A percentile compares a stretch with the other conserved stretches of the same genome.
phyloP scores from a whole-genome alignment of 2,329 filamentous ascomycete species.

The Neonectria ditissima region DNA sequence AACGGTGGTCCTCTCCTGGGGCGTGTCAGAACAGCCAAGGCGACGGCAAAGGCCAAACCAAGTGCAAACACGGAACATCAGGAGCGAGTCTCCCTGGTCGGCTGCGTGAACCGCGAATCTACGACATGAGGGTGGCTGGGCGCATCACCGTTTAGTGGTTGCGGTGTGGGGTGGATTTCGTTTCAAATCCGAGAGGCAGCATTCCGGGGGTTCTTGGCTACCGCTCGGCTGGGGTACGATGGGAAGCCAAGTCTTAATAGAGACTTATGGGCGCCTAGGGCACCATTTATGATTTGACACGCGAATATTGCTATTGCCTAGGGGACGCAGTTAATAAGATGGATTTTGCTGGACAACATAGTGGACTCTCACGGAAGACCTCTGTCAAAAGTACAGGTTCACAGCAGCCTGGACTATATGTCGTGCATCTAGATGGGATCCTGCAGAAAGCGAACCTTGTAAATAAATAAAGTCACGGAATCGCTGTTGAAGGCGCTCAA shows the following conservation, averaged over 20 bases:
- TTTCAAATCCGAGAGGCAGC: constrained; percentile 19
- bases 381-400: background rate
- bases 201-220: constrained; percentile 6
- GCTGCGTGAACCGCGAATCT: background rate
- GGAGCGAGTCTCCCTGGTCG: background rate
- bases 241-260: constrained; percentile 10
- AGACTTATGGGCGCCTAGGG: constrained; percentile 7
- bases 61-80: constrained; percentile 16
- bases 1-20: constrained; percentile 8
- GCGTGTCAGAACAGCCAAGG: constrained; percentile 16
- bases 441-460: background rate
- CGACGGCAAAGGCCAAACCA: constrained; percentile 16
- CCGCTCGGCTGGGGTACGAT: background rate
- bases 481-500: background rate
- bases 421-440: background rate
- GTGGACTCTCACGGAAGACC: background rate
- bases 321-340: background rate
- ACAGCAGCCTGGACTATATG: background rate
- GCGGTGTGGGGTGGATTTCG: constrained; percentile 12
- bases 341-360: background rate
- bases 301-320: background rate
- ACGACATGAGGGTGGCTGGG: background rate
- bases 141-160: constrained; percentile 21
- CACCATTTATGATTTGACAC: background rate
- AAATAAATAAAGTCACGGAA: background rate